Evolutionary conservation across 164 flowering plant species (phyloP).

Genomic region (Houttuynia cordata): DNA sequence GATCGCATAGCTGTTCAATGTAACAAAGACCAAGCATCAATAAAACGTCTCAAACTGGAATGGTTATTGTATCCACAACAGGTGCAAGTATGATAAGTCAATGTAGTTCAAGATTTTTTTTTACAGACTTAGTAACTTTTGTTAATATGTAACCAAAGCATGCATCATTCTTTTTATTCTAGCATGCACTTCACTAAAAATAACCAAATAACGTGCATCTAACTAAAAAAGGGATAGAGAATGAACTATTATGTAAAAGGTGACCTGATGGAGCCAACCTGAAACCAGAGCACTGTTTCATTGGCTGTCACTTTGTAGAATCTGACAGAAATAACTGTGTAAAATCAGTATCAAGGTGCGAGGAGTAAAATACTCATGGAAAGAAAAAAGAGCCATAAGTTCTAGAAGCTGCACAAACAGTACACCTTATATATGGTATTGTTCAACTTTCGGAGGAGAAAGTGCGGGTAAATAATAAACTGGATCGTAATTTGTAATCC

Average conservation of each 20-base stretch:
- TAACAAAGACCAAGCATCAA: constrained; percentile 7
- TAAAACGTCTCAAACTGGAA: not conserved
- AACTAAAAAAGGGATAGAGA: constrained; percentile 1
- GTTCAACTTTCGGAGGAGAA: no score
- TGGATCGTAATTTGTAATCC: no score
- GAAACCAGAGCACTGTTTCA: constrained; percentile 85
- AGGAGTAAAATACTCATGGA: no score
- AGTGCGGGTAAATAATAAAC: no score
- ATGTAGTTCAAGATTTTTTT: not conserved
- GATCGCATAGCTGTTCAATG: constrained; percentile 67
- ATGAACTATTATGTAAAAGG: constrained; percentile 19
- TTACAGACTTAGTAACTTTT: no score
- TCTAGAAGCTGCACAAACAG: no score
- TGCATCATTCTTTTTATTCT: no score
- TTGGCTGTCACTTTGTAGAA: constrained; percentile 64
- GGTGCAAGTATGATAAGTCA: not conserved
- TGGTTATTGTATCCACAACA: not conserved
- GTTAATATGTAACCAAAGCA: no score
- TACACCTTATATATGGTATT: no score
- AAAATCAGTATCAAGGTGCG: not conserved
- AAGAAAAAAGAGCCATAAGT: no score
- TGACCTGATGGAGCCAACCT: constrained; percentile 92
- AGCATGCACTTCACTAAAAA: not conserved
- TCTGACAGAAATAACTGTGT: constrained; percentile 23
- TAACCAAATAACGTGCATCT: not conserved